A percentile compares a stretch with the other conserved stretches of the same genome.
These are phyloP conservation scores for Centaurea solstitialis DNA, from an alignment of 129 eudicot species.

Conservation along the genomic window DNA sequence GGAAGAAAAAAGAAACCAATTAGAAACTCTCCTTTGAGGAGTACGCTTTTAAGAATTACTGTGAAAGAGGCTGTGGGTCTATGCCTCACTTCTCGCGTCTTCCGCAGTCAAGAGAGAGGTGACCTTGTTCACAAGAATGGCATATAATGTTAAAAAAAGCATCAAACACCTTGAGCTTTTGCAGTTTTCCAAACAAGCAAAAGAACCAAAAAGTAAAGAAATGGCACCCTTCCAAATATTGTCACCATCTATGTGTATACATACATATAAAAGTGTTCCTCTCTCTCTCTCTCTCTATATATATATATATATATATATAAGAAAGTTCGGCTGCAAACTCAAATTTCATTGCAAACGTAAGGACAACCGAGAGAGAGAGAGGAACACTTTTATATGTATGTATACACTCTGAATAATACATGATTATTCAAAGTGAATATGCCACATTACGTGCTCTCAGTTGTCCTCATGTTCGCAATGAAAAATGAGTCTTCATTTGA, in stretches of 20 bases:
- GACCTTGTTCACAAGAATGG: slow-evolving; percentile 16
- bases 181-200: slow-evolving; percentile 27
- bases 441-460: too few species aligned
- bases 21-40: not conserved
- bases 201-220: slow-evolving; percentile 16
- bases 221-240: slow-evolving; percentile 27
- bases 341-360: too few species aligned
- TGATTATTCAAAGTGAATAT: too few species aligned
- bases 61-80: not conserved
- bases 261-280: slow-evolving; percentile 5
- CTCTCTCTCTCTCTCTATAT: not conserved
- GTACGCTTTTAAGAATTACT: not conserved
- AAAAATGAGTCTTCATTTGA: too few species aligned
- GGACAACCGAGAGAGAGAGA: too few species aligned
- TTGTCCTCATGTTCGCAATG: too few species aligned
- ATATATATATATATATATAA: too few species aligned
- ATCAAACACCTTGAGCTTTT: slow-evolving; percentile 22
- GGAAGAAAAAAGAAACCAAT: not conserved
- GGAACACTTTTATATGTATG: too few species aligned
- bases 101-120: not conserved
- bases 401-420: too few species aligned
- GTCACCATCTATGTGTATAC: not conserved
- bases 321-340: too few species aligned
- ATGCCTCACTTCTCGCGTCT: slow-evolving; percentile 1
- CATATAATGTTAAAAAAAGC: slow-evolving; percentile 12